phyloP scores from a whole-genome alignment of 1,284 basidiomycete genomes.

The Ustilago hordei region DNA sequence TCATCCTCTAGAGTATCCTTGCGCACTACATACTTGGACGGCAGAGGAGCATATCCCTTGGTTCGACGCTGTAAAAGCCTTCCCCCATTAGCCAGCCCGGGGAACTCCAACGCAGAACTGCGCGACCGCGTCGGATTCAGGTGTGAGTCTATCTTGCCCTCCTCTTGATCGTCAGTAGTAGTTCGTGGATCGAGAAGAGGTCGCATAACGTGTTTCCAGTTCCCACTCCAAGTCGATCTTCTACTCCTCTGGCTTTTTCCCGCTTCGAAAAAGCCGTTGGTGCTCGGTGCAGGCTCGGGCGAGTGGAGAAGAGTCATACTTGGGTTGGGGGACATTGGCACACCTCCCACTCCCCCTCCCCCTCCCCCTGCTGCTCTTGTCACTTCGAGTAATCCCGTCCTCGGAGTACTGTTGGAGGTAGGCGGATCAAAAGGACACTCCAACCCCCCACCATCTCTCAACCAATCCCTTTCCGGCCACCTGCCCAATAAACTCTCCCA shows the following conservation, averaged over 20 bases:
- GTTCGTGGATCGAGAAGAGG: conserved; percentile 36
- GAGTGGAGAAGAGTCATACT: conserved; percentile 52
- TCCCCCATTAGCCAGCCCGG: background rate
- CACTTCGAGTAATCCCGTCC: background rate
- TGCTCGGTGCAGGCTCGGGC: conserved; percentile 23
- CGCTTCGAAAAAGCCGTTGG: background rate
- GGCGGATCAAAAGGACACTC: conserved; percentile 26
- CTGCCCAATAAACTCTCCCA: conserved; percentile 72
- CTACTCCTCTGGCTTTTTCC: background rate
- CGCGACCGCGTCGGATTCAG: background rate
- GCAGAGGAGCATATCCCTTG: background rate
- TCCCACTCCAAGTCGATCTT: conserved; percentile 51
- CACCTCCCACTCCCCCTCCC: conserved; percentile 5
- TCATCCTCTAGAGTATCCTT: background rate
- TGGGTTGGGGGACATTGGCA: conserved; percentile 42
- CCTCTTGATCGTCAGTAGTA: background rate
- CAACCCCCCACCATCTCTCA: conserved; percentile 32
- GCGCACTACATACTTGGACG: background rate
- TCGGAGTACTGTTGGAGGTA: background rate
- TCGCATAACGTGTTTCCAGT: conserved; percentile 59
- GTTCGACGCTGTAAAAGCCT: conserved; percentile 13
- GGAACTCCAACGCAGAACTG: conserved; percentile 26
- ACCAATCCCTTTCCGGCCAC: conserved; percentile 36
- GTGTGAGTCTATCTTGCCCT: background rate
- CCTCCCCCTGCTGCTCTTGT: background rate